These are phyloP conservation scores for Diatrype stigma DNA, from an alignment of 2,329 filamentous ascomycete genomes.

Conservation along the genomic window DNA sequence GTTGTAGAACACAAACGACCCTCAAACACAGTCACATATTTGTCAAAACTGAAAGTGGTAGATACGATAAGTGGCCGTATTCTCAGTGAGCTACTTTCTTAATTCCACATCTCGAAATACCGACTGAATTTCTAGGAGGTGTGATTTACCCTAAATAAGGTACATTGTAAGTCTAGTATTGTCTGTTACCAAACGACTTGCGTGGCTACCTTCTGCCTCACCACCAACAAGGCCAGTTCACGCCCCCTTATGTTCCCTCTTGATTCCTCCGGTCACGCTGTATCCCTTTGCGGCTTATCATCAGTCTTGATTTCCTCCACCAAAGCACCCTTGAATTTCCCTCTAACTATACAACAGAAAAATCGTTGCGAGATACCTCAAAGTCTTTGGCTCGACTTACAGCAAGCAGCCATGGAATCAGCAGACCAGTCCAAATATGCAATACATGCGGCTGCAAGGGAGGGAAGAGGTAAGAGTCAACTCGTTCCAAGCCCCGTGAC, in stretches of 20 bases:
- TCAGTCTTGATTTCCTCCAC: no score
- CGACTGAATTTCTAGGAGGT: no score
- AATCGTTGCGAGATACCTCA: not conserved
- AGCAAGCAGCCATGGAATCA: not conserved
- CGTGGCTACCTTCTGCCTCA: not conserved
- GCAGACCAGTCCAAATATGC: constrained; percentile 57
- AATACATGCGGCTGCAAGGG: constrained; percentile 79
- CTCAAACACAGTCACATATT: no score
- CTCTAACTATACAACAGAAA: not conserved
- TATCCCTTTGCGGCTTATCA: no score
- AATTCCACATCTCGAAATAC: no score
- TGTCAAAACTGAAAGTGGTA: no score
- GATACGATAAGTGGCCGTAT: no score
- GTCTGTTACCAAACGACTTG: not conserved
- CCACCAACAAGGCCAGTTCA: not conserved
- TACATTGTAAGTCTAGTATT: no score
- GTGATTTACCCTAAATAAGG: no score
- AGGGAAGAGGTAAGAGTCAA: constrained; percentile 68
- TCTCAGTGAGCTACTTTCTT: no score
- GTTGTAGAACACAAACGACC: no score
- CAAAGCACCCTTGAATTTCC: not conserved
- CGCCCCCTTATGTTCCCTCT: not conserved
- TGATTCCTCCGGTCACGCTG: not conserved
- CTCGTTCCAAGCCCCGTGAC: no score
- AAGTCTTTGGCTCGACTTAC: not conserved